These are phyloP conservation scores for Endogone sp. DNA, from an alignment of 192 early-diverging fungal genomes.

Conservation along the genomic window DNA sequence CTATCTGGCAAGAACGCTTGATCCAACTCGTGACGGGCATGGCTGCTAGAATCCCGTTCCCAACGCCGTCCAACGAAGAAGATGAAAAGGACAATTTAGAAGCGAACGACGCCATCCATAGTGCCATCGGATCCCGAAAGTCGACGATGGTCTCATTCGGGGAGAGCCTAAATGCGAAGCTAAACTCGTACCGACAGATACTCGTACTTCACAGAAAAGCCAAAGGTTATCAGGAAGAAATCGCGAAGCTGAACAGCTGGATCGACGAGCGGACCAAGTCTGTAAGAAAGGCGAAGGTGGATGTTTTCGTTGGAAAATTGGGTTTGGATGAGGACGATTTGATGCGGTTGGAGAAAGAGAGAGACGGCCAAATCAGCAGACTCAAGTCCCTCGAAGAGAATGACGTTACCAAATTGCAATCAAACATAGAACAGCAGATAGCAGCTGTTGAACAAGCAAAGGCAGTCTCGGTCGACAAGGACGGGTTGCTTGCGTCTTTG, in stretches of 20 bases:
- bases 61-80: slow-evolving; percentile 13
- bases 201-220: slow-evolving; percentile 22
- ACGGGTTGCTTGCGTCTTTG: slow-evolving; percentile 5
- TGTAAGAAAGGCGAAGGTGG: neutral
- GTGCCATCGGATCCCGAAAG: slow-evolving; percentile 9
- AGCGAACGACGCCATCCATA: slow-evolving; percentile 22
- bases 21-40: slow-evolving; percentile 19
- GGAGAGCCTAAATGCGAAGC: slow-evolving; percentile 21
- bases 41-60: slow-evolving; percentile 20
- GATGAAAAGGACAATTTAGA: slow-evolving; percentile 20
- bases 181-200: slow-evolving; percentile 15
- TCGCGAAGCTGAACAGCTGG: slow-evolving; percentile 17
- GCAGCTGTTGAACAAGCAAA: slow-evolving; percentile 20
- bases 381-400: slow-evolving; percentile 23
- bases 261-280: slow-evolving; percentile 17
- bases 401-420: slow-evolving; percentile 20
- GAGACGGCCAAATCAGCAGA: slow-evolving; percentile 18
- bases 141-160: slow-evolving; percentile 19
- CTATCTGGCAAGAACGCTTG: slow-evolving; percentile 16
- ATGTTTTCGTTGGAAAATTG: neutral
- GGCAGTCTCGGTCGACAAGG: slow-evolving; percentile 24
- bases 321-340: slow-evolving; percentile 19
- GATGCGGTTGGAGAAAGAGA: slow-evolving; percentile 30
- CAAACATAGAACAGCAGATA: slow-evolving; percentile 21
- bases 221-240: slow-evolving; percentile 16